Percentiles rank a stretch among this genome's conserved stretches.
Conservation (phyloP, 208 protist species). For the Trypanosoma vivax region DNA sequence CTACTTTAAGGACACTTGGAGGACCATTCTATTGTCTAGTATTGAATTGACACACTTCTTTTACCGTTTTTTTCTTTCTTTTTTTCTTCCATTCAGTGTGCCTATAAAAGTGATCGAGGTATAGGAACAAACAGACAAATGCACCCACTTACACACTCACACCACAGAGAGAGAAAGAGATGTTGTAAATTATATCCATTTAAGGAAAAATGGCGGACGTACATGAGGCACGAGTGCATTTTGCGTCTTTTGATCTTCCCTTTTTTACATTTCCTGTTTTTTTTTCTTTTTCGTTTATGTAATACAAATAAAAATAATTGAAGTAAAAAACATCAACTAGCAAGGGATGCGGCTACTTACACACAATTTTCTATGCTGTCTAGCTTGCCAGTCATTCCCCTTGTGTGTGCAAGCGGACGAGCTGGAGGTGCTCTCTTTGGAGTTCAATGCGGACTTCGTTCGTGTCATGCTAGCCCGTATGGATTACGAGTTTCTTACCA, state of each 20-base stretch:
- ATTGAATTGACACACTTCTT: constrained; percentile 8
- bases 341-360: constrained; percentile 73
- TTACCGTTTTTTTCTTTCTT: constrained; percentile 9
- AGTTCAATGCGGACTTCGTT: constrained; percentile 74
- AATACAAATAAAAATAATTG: not conserved
- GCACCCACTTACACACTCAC: too few species aligned
- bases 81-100: not conserved
- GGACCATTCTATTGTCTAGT: not conserved
- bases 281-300: too few species aligned
- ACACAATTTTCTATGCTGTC: constrained; percentile 83
- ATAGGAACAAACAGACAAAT: too few species aligned
- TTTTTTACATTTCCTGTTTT: not conserved
- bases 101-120: too few species aligned
- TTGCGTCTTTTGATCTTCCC: not conserved
- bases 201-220: too few species aligned
- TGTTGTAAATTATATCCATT: too few species aligned
- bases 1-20: constrained; percentile 8
- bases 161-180: too few species aligned
- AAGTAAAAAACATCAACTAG: not conserved
- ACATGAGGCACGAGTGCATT: too few species aligned
- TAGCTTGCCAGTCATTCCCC: constrained; percentile 73
- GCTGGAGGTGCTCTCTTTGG: constrained; percentile 41
- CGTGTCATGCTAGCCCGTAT: constrained; percentile 80
- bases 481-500: constrained; percentile 61
- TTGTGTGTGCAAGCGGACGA: constrained; percentile 43